A percentile compares a stretch with the other conserved stretches of the same genome.
These are phyloP conservation scores for Suillus discolor DNA, from an alignment of 768 basidiomycete genomes.

Conservation along the genomic window DNA sequence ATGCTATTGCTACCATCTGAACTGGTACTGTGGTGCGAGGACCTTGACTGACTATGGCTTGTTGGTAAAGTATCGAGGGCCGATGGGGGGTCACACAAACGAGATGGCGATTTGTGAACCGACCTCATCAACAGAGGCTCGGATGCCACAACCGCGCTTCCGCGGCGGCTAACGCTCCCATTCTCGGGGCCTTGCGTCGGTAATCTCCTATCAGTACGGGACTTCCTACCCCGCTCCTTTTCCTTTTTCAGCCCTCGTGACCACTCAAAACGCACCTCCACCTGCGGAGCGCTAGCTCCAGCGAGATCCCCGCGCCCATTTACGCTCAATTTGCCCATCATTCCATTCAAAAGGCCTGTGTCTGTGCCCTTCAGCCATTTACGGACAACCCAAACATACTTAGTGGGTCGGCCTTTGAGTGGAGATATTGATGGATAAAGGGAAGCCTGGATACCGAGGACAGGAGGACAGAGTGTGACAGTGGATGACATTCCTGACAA, in stretches of 20 bases:
- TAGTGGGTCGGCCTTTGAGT: slow-evolving; percentile 41
- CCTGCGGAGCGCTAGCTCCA: slow-evolving; percentile 29
- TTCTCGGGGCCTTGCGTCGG: slow-evolving; percentile 10
- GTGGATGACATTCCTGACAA: slow-evolving; percentile 15
- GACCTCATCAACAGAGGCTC: slow-evolving; percentile 12
- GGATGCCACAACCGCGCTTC: slow-evolving; percentile 18
- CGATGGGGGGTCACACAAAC: slow-evolving; percentile 14
- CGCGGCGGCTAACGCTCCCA: slow-evolving; percentile 19
- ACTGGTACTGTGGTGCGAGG: slow-evolving; percentile 42
- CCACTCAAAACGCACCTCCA: slow-evolving; percentile 86
- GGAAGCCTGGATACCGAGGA: slow-evolving; percentile 72
- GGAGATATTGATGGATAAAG: slow-evolving; percentile 51
- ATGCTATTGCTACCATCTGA: slow-evolving; percentile 33
- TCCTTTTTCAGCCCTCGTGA: slow-evolving; percentile 41
- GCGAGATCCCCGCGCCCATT: slow-evolving; percentile 26
- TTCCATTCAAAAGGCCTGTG: slow-evolving; percentile 45
- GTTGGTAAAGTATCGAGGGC: slow-evolving; percentile 3
- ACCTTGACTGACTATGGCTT: slow-evolving; percentile 41
- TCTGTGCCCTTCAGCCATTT: slow-evolving; percentile 71
- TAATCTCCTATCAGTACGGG: slow-evolving; percentile 21
- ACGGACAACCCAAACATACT: slow-evolving; percentile 78
- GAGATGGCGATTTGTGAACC: slow-evolving; percentile 13
- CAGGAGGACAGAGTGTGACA: slow-evolving; percentile 39
- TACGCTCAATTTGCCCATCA: slow-evolving; percentile 42
- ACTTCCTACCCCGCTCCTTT: slow-evolving; percentile 21